phyloP scores from a whole-genome alignment of 345 rosid species.

The Corymbia maculata region DNA sequence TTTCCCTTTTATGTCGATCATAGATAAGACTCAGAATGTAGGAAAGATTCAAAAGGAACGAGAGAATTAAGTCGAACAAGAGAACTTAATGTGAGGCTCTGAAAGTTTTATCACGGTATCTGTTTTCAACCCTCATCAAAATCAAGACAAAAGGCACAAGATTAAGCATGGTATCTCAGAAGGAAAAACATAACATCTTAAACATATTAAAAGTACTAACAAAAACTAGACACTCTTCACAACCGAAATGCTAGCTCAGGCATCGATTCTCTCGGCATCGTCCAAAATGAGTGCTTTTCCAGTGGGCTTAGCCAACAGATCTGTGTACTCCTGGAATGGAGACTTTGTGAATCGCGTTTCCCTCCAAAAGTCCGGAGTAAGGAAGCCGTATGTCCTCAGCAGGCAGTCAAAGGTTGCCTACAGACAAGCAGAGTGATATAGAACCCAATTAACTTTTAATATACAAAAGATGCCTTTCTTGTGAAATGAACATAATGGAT shows the following conservation, averaged over 20 bases:
- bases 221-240: background rate
- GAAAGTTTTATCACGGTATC: background rate
- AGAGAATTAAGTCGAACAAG: background rate
- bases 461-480: background rate
- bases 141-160: background rate
- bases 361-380: constrained; percentile 54
- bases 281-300: constrained; percentile 17
- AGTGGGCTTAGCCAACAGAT: constrained; percentile 32
- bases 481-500: background rate
- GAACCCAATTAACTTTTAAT: background rate
- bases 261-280: constrained; percentile 15
- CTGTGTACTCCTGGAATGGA: constrained; percentile 48
- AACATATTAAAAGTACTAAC: background rate
- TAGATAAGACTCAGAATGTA: background rate
- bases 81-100: background rate
- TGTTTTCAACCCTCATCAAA: background rate
- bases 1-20: background rate
- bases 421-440: background rate
- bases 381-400: constrained; percentile 48
- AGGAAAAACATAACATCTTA: background rate
- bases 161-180: background rate
- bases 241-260: background rate
- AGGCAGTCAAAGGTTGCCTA: constrained; percentile 55
- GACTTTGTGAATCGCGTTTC: constrained; percentile 37
- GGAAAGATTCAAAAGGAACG: background rate